phyloP scores from a whole-genome alignment of 2,329 filamentous ascomycete species.

The Lojkania enalia region DNA sequence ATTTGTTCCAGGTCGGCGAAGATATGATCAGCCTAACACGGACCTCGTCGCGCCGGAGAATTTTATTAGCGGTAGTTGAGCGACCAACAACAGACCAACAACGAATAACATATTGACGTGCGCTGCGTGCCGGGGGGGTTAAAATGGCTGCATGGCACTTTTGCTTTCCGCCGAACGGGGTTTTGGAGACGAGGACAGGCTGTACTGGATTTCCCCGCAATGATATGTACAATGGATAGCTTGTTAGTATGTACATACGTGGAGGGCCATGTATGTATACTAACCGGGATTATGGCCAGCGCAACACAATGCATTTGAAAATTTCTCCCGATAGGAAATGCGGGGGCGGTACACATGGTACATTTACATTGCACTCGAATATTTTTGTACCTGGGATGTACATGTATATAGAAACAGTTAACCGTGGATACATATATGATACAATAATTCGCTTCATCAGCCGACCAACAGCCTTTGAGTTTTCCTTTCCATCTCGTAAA shows the following conservation, averaged over 20 bases:
- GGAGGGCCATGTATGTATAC: neutral
- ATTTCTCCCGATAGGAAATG: slow-evolving; percentile 19
- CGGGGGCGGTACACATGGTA: slow-evolving; percentile 7
- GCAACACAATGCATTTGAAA: slow-evolving; percentile 4
- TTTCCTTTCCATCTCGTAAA: neutral
- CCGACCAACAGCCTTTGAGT: neutral
- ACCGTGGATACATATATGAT: slow-evolving; percentile 21
- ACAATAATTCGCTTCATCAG: slow-evolving; percentile 9
- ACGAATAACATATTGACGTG: too few species aligned
- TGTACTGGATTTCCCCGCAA: slow-evolving; percentile 20
- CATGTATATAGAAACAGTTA: slow-evolving; percentile 8
- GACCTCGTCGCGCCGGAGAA: slow-evolving; percentile 15
- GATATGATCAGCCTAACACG: slow-evolving; percentile 7
- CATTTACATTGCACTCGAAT: neutral
- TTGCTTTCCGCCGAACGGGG: slow-evolving; percentile 3
- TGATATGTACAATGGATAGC: slow-evolving; percentile 8
- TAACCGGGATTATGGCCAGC: slow-evolving; percentile 7
- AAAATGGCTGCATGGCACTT: too few species aligned
- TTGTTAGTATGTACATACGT: too few species aligned
- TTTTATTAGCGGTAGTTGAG: slow-evolving; percentile 11
- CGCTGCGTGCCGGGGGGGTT: too few species aligned
- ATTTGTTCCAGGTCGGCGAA: neutral
- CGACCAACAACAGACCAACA: too few species aligned
- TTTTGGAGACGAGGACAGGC: slow-evolving; percentile 12
- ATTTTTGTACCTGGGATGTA: slow-evolving; percentile 7